Conservation (phyloP, 495 filamentous ascomycete species). For the Staphylotrichum longicolle region DNA sequence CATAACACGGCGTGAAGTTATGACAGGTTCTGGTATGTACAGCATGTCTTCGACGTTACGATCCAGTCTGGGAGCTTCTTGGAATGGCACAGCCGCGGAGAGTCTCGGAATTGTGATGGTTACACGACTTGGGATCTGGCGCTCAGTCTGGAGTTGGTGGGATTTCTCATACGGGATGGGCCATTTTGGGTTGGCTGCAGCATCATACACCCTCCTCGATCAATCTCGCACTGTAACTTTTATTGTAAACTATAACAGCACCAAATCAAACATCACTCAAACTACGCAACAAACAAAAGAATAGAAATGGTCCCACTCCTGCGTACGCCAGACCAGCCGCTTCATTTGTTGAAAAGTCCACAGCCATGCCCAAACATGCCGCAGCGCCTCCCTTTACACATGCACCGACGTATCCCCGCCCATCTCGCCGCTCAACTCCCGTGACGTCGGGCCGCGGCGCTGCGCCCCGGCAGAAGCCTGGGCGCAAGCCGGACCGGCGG, state of each 20-base stretch:
- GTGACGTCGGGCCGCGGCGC: slow-evolving; percentile 45
- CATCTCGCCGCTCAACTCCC: slow-evolving; percentile 55
- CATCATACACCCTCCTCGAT: slow-evolving; percentile 13
- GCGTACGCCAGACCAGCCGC: neutral
- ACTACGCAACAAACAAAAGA: neutral
- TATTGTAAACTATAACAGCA: neutral
- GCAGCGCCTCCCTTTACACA: neutral
- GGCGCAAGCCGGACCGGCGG: neutral
- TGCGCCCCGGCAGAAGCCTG: slow-evolving; percentile 23
- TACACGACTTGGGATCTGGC: neutral
- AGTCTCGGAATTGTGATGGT: neutral
- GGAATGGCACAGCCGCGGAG: slow-evolving; percentile 2
- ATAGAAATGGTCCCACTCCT: neutral
- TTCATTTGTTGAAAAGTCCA: slow-evolving; percentile 8
- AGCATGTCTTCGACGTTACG: slow-evolving; percentile 1
- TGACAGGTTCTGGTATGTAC: neutral
- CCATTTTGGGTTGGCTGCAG: neutral
- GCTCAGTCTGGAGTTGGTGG: too few species aligned
- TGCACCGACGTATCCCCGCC: slow-evolving; percentile 47
- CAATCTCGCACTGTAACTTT: neutral
- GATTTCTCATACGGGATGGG: neutral
- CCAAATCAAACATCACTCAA: neutral
- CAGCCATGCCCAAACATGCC: neutral
- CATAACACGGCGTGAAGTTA: neutral
- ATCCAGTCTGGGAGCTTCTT: neutral